Evolutionary conservation across 768 basidiomycete species (phyloP), one percentile per base, ranked within the genome.

Genomic region (Dacryopinax spathularia): DNA sequence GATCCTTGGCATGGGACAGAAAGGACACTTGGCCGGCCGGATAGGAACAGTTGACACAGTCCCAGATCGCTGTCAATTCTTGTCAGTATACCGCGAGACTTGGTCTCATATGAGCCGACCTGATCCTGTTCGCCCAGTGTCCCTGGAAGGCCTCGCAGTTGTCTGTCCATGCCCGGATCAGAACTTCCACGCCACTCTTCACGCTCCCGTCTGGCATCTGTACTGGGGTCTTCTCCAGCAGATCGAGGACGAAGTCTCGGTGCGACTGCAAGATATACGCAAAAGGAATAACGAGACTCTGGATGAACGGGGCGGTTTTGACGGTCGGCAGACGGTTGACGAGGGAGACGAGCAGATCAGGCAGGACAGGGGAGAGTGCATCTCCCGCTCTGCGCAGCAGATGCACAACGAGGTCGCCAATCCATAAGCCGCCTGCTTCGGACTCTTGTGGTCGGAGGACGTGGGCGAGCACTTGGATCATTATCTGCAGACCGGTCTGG

Each of bases 361-460:
- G 91, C 18, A 98, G 81, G 5, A 93, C 89, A 1, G 93, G 86
- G 0, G 89, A 78, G 20, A 98, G 82, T 1, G 85, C 77, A 13
- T 86, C 83, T 13, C 91, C 91, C 0, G 90, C 89, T 66, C 83
- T 85, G 27, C 95, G 81, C 60, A 99, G 78, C 27, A 98, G 78
- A 69, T 97, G 93, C 67, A 98, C 89, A 71, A 99, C 89, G 41
- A 99, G 79, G 70, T 98, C 95, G 20, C 96, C 96, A 56, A 97
- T 87, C 61, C 89, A 87, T 22, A 98, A 81, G 10, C 94, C 95
- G 37, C 89, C 92, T 0, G 93, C 88, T 73, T 99, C 96, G 66
- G 92, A 89, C 66, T 89, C 84, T 65, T 79, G 82, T 0, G 79
- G 79, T 66, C 82, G 84, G 29, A 87, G 90, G 34, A 97, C 83